Evolutionary conservation across 1,139 yeast species (phyloP), one percentile per base, ranked within the genome.

Genomic region (Diutina neorugosa): DNA sequence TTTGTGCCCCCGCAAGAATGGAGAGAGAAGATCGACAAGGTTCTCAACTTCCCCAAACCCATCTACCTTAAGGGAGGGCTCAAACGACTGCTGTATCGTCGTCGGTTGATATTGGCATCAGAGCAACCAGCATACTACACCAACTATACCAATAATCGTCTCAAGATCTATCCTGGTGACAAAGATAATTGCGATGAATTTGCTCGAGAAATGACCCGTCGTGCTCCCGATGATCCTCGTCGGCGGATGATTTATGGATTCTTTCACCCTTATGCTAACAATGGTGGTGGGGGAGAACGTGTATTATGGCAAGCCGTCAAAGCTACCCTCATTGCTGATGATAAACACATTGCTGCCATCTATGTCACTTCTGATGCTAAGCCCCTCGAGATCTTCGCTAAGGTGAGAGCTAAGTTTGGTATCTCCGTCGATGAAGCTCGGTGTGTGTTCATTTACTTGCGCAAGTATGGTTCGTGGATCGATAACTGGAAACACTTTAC

Each of bases 241-340:
- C 67, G 85, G 48, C 70, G 64, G 52, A 58, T 72, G 19, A 64
- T 88, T 19, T 85, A 73, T 62, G 99, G 98, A 6, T 91, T 87
- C 63, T 90, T 93, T 72, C 99, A 94, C 67, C 98, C 98, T 0
- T 87, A 85, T 61, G 91, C 97, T 58, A 88, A 88, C 65, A 94
- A 96, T 51, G 96, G 96, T 44, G 98, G 98, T 19, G 99, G 99
- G 44, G 99, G 99, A 23, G 99, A 94, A 66, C 78, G 95, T 53
- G 98, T 94, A 0, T 73, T 94, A 51, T 94, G 98, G 98, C 90
- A 88, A 54, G 96, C 97, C 0, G 88, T 93, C 6, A 76, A 80
- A 59, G 77, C 85, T 25, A 87, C 96, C 0, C 70, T 91, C 56
- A 61, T 67, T 11, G 70, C 74, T 43, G 74, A 76, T 57, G 69